phyloP scores from a whole-genome alignment of 257 asterid genomes.

The Linderniella brevidens region DNA sequence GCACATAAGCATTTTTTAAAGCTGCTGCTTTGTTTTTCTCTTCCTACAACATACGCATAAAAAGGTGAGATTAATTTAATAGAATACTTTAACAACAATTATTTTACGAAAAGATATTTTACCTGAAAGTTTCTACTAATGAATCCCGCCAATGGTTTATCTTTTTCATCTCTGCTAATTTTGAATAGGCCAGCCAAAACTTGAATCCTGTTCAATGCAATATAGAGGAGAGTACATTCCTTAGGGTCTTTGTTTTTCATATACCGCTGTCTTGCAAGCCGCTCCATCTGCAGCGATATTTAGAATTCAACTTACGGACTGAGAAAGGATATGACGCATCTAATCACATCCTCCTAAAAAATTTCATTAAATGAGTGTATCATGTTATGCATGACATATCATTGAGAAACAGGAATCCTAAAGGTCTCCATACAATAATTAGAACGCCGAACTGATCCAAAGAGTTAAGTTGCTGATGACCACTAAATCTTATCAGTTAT shows the following conservation, averaged over 20 bases:
- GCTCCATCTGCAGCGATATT: slow-evolving; percentile 61
- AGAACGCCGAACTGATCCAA: not conserved
- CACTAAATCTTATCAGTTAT: not conserved
- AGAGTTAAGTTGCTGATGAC: not conserved
- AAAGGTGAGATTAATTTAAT: not conserved
- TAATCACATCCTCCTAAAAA: not conserved
- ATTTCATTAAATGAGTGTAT: too few relatives aligned
- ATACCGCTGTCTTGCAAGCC: slow-evolving; percentile 75
- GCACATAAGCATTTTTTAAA: slow-evolving; percentile 83
- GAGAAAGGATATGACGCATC: not conserved
- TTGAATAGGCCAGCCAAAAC: slow-evolving; percentile 91
- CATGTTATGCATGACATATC: too few relatives aligned
- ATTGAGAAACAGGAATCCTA: too few relatives aligned
- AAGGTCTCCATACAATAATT: too few relatives aligned
- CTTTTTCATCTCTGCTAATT: slow-evolving; percentile 89
- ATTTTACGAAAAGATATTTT: slow-evolving; percentile 1
- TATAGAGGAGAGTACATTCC: slow-evolving; percentile 82
- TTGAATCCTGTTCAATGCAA: slow-evolving; percentile 81
- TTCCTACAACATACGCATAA: slow-evolving; percentile 32
- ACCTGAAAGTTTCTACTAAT: slow-evolving; percentile 91
- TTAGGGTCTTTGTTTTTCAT: slow-evolving; percentile 81
- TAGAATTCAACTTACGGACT: slow-evolving; percentile 2
- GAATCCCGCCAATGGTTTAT: slow-evolving; percentile 74
- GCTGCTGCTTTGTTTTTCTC: slow-evolving; percentile 92
- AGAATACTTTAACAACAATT: not conserved